Base-by-base conservation (phyloP, 1,284 basidiomycete genomes). In the Somion occarium region DNA sequence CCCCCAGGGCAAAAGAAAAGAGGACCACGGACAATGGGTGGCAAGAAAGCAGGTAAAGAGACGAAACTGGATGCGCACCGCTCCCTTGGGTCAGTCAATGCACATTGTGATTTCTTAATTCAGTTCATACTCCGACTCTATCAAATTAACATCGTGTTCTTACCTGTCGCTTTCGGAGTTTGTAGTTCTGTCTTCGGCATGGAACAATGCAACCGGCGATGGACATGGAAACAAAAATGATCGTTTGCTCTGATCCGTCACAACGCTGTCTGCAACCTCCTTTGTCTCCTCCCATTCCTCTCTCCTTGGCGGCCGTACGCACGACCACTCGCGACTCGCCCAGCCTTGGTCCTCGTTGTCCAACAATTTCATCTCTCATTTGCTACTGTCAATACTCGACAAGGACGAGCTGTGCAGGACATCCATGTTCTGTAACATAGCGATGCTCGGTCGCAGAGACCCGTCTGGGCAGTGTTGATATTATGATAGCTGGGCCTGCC, bases 1-100 rank as follows among this genome's bases (percentile, higher is more conserved):
- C 79, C 80, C 75, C 66, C 74, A 64, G 76, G 78, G 78, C 78
- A 62, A 67, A 61, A 62, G n/a, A n/a, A n/a, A 63, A 53, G 58
- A 61, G 59, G 56, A 48, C 46, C 52, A 50, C 43, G 38, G 53
- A 54, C 52, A 54, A 51, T 52, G 54, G 42, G 50, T 53, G 57
- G 56, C 55, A 53, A 56, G 54, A 56, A 60, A 56, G 53, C 53
- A 56, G 56, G 50, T 48, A 41, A 52, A 46, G 23, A 43, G 13
- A 5, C 18, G 11, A 43, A 20, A 43, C 38, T 12, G 9, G 7
- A 24, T n/a, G 19, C 42, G 13, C 19, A 13, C 18, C 42, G 11
- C 15, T 43, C 11, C 19, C 20, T 23, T 23, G 5, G 19, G 9
- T 43, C 42, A 43, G 19, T 22, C 7, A 43, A 43, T 24, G 22